Base-by-base conservation (phyloP, 371 early-diverging fungal genomes). In the Syncephalastrum sp. region DNA sequence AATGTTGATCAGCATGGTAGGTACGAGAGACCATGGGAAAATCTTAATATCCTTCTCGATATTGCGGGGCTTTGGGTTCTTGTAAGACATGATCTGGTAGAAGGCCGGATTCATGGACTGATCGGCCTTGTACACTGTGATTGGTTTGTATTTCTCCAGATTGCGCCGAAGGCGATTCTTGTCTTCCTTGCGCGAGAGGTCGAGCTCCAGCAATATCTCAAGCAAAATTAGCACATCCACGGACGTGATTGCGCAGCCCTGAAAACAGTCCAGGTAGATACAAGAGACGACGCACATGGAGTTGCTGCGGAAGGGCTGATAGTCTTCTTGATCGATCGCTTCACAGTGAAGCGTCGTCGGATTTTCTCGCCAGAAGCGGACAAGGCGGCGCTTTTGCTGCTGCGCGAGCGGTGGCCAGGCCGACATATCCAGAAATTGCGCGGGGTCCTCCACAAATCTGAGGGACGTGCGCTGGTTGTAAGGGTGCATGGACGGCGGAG, bases 11-110 rank as follows among this genome's bases (percentile, higher is more conserved):
- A 33, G 38, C 38, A 33, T 33, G 38, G 38, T 33, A 1, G 82
- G 82, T 12, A 91, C 62, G 0, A 82, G 76, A 44, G 73, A 69
- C 91, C 91, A 91, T 5, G 81, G 77, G 67, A 88, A 89, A 5
- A 91, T 88, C 59, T 89, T 89, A 66, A 90, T 84, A 54, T 89
- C 89, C 65, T 90, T 90, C 60, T 89, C 90, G 54, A 90, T 90
- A 64, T 89, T 89, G 14, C 91, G 66, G n/a, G 91, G 91, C 69
- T 86, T 87, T 25, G 91, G 90, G 55, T 84, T 85, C 0, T 86
- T 85, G 57, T 86, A 90, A 15, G 75, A 68, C 91, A 90, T 90
- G 67, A 90, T 84, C 57, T 83, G 60, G 65, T 84, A 84, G 70
- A 86, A 90, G 55, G 89, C 87, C 21, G 81, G 85, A 7, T 84